A percentile compares a stretch with the other conserved stretches of the same genome.
Evolutionary conservation across 2,329 filamentous ascomycete species (phyloP).

Genomic region (Plectosphaerella sp.): DNA sequence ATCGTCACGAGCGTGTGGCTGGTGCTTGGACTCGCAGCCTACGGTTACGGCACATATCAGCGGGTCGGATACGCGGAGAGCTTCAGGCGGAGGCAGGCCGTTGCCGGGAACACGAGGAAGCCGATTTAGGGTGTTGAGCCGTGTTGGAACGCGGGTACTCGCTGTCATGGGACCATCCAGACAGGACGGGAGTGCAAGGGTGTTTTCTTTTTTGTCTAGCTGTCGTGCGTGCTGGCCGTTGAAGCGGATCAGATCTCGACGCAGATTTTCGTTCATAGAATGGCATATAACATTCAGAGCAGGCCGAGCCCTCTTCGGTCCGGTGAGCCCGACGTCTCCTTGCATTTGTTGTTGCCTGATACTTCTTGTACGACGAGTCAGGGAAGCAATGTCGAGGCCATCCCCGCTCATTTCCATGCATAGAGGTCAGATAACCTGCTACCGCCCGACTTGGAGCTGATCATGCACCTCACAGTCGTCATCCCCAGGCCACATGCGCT

Average conservation of each 20-base stretch:
- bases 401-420: too few species aligned
- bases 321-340: too few species aligned
- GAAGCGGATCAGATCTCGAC: neutral
- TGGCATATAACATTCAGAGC: neutral
- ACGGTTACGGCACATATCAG: constrained; percentile 62
- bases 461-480: too few species aligned
- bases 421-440: too few species aligned
- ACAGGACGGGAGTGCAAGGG: neutral
- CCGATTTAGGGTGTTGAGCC: constrained; percentile 5
- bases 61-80: constrained; percentile 62
- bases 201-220: neutral
- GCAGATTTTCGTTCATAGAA: neutral
- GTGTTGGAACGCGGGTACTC: neutral
- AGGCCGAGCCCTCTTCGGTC: too few species aligned
- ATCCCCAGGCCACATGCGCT: too few species aligned
- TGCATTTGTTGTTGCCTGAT: too few species aligned
- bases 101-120: constrained; percentile 27
- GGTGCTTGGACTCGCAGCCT: constrained; percentile 47
- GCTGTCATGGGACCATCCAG: neutral
- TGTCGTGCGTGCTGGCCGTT: neutral
- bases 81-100: constrained; percentile 49
- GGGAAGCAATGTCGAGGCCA: too few species aligned
- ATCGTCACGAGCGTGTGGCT: constrained; percentile 63
- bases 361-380: too few species aligned
- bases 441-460: too few species aligned